Evolutionary conservation across 2,329 filamentous ascomycete species (phyloP), one percentile per base, ranked within the genome.

Genomic region (Leptographium flavum): DNA sequence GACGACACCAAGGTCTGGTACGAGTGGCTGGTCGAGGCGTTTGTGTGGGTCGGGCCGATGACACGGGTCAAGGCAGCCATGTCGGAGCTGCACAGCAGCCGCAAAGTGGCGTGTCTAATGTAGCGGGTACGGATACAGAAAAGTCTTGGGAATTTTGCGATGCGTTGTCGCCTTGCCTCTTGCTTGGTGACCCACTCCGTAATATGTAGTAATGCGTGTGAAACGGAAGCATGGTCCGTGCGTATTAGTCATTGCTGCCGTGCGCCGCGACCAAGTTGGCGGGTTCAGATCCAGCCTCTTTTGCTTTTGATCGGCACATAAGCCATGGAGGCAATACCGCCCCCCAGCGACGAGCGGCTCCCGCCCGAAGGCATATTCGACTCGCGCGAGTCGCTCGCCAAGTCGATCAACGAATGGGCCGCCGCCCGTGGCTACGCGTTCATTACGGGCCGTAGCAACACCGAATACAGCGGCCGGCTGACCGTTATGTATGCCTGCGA

Each of bases 1-100:
- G 90, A 98, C 58, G 87, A 95, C 59, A 78, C 83, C 32, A 93
- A 85, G 61, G 92, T 98, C 8, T 98, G 92, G 93, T 98, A 98
- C 61, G 92, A 98, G 61, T 98, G 92, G 92, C 71, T 92, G 49
- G 81, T 95, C 2, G 92, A 96, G 61, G 85, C 83, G 11, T 95
- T 81, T 61, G 73, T 71, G 19, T 80, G 74, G 67, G 63, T 76
- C 42, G 73, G 73, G 1, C 71, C 71, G n/a, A 68, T 70, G 33
- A 67, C 69, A 52, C 68, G 80, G 45, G 69, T 85, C 61, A 81
- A 81, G 62, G 65, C 87, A 17, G 80, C 70, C 5, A 68, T 69
- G 40, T 81, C 77, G 39, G 80, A 81, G 43, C 59, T 85, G 53
- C 81, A 81, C 56, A 83, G 75, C 55, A 83, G 79, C 58, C 71